Evolutionary conservation across 345 rosid genomes (phyloP).

Genomic region (Dimocarpus longan): DNA sequence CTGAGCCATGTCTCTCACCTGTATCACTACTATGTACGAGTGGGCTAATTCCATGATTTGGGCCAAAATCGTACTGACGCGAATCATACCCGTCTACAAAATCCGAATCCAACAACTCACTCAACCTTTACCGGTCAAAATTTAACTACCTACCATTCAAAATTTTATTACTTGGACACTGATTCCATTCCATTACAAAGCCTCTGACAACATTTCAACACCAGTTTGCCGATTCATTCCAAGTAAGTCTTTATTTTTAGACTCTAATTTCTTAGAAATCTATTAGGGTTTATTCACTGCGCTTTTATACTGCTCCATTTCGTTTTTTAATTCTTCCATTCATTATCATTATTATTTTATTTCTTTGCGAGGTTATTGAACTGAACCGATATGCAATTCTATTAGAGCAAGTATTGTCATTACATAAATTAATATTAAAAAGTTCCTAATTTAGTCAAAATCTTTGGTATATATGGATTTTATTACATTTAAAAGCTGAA

Average conservation of each 20-base stretch:
- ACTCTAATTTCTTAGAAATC: background rate
- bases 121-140: background rate
- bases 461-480: background rate
- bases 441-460: background rate
- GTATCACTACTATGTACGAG: too few relatives aligned
- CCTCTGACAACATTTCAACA: background rate
- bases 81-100: background rate
- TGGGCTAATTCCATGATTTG: background rate
- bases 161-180: background rate
- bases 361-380: background rate
- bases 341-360: too few relatives aligned
- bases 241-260: background rate
- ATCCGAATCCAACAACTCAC: background rate
- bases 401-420: background rate
- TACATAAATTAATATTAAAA: background rate
- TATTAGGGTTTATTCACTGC: conserved; percentile 8
- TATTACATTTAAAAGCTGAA: background rate
- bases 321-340: too few relatives aligned
- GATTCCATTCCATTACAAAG: background rate
- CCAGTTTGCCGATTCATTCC: background rate
- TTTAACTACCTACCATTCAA: conserved; percentile 13
- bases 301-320: background rate
- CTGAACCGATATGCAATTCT: background rate
- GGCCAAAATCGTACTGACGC: background rate
- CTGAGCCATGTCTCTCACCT: too few relatives aligned